Percentiles rank a stretch among this genome's conserved stretches.
phyloP scores from a whole-genome alignment of 2,329 filamentous ascomycete genomes.

The Curvularia hawaiiensis region DNA sequence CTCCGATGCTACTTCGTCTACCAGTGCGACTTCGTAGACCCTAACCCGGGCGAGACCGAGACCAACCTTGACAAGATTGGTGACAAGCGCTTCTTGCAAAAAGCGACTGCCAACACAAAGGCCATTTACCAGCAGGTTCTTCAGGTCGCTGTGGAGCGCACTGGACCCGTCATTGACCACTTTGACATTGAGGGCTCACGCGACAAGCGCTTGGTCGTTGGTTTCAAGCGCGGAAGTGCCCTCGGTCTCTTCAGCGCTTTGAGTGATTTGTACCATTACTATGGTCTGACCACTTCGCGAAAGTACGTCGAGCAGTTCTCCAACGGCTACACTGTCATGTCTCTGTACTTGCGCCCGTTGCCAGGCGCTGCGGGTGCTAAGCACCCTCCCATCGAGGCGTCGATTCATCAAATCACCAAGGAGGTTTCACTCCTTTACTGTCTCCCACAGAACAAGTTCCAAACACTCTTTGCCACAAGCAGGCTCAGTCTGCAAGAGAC shows the following conservation, averaged over 20 bases:
- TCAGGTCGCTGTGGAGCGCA: constrained; percentile 78
- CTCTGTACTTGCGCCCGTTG: constrained; percentile 83
- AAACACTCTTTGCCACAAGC: constrained; percentile 83
- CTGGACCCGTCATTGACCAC: constrained; percentile 95
- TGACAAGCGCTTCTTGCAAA: constrained; percentile 91
- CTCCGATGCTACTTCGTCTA: constrained; percentile 99
- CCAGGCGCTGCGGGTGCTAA: constrained; percentile 53
- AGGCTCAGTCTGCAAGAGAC: constrained; percentile 93
- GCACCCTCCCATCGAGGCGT: constrained; percentile 84
- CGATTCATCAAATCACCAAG: constrained; percentile 98
- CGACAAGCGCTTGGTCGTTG: constrained; percentile 93
- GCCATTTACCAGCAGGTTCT: constrained; percentile 95
- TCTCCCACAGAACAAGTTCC: constrained; percentile 96
- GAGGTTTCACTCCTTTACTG: constrained; percentile 97
- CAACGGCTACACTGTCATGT: constrained; percentile 97
- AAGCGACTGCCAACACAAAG: constrained; percentile 95
- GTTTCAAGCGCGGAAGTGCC: constrained; percentile 91
- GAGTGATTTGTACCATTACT: constrained; percentile 98
- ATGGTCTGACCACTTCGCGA: constrained; percentile 91
- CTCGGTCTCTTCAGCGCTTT: constrained; percentile 93
- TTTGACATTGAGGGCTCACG: constrained; percentile 91
- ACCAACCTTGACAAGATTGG: constrained; percentile 90
- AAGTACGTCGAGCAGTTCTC: constrained; percentile 99
- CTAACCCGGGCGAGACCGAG: constrained; percentile 74
- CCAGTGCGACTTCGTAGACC: constrained; percentile 86